Conservation (phyloP, 140 eudicot genomes). For the Stevia rebaudiana region DNA sequence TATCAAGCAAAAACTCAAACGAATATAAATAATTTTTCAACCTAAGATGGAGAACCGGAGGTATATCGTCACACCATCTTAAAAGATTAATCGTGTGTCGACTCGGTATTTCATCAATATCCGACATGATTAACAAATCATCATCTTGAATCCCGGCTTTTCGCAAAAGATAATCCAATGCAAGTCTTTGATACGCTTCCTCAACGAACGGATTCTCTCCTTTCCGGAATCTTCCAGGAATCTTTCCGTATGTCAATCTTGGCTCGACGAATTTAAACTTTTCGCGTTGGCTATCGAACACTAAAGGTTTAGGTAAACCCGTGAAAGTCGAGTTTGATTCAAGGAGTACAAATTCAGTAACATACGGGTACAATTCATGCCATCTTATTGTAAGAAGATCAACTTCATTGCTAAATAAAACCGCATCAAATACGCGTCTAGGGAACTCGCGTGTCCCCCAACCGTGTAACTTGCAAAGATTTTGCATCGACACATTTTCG, state of each 20-base stretch:
- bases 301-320: slow-evolving; percentile 65
- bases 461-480: slow-evolving; percentile 84
- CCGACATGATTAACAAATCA: slow-evolving; percentile 89
- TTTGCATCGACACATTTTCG: slow-evolving; percentile 85
- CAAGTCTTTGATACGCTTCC: slow-evolving; percentile 91
- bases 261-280: slow-evolving; percentile 72
- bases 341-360: slow-evolving; percentile 79
- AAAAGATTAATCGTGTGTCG: slow-evolving; percentile 82
- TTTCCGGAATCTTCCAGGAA: slow-evolving; percentile 60
- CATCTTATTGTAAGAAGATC: slow-evolving; percentile 83
- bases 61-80: slow-evolving; percentile 95
- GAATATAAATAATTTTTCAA: slow-evolving; percentile 79
- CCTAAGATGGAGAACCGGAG: slow-evolving; percentile 74
- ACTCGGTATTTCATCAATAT: slow-evolving; percentile 92
- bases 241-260: slow-evolving; percentile 76
- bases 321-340: slow-evolving; percentile 96
- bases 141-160: slow-evolving; percentile 88
- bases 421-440: slow-evolving; percentile 96
- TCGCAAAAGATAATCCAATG: slow-evolving; percentile 71
- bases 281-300: slow-evolving; percentile 49
- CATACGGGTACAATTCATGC: slow-evolving; percentile 83
- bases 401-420: slow-evolving; percentile 80
- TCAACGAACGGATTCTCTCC: slow-evolving; percentile 91
- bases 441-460: slow-evolving; percentile 95
- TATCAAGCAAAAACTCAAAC: slow-evolving; percentile 77